Conservation (phyloP, 140 eudicot species). For the Oenanthe javanica region DNA sequence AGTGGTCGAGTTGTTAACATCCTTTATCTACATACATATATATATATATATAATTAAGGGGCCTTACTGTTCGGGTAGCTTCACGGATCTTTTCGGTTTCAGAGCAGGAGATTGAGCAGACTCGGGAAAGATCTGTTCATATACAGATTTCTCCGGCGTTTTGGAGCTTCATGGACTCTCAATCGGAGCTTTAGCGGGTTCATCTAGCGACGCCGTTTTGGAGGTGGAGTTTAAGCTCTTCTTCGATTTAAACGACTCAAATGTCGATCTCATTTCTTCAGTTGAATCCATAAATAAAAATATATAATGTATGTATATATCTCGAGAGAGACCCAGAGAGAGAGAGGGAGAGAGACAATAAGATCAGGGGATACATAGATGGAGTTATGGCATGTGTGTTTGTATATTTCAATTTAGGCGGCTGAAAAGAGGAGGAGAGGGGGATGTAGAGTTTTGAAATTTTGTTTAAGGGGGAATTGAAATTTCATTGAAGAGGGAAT, state of each 20-base stretch:
- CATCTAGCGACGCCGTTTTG: slow-evolving; percentile 20
- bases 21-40: neutral
- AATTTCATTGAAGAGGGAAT: too few relatives aligned
- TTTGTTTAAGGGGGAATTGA: too few relatives aligned
- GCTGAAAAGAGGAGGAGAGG: too few relatives aligned
- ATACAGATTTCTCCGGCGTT: slow-evolving; percentile 49
- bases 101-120: slow-evolving; percentile 7
- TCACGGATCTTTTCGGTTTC: slow-evolving; percentile 22
- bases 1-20: too few relatives aligned
- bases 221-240: slow-evolving; percentile 20
- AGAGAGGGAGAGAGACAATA: neutral
- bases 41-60: neutral
- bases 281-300: slow-evolving; percentile 34
- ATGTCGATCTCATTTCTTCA: slow-evolving; percentile 22
- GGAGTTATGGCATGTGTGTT: too few relatives aligned
- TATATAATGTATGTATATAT: neutral
- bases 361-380: too few relatives aligned
- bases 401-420: too few relatives aligned
- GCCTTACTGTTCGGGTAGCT: slow-evolving; percentile 49
- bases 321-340: neutral
- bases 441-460: too few relatives aligned
- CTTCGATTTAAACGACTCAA: slow-evolving; percentile 40
- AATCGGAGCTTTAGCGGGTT: slow-evolving; percentile 14
- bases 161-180: slow-evolving; percentile 39
- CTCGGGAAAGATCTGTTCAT: neutral